Evolutionary conservation across 1,139 yeast species (phyloP).

Genomic region (Kodamaea sp.): DNA sequence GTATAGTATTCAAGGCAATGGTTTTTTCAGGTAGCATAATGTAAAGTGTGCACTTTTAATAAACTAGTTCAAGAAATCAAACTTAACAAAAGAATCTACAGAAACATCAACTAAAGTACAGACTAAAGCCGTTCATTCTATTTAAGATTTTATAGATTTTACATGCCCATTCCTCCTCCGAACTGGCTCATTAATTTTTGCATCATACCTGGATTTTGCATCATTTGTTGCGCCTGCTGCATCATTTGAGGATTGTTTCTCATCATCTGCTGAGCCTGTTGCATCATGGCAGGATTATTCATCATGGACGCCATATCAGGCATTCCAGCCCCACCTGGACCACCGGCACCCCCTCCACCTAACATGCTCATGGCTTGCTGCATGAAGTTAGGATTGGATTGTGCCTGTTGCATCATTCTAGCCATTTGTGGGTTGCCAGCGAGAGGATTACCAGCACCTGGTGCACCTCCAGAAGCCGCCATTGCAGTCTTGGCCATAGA

Average conservation of each 20-base stretch:
- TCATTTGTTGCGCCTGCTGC: slow-evolving; percentile 58
- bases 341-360: slow-evolving; percentile 46
- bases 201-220: slow-evolving; percentile 61
- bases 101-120: too few relatives aligned
- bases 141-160: too few relatives aligned
- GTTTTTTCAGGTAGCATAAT: too few relatives aligned
- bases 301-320: slow-evolving; percentile 36
- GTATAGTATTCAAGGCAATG: neutral
- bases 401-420: slow-evolving; percentile 43
- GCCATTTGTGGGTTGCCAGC: slow-evolving; percentile 20
- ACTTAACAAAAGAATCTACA: too few relatives aligned
- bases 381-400: slow-evolving; percentile 54
- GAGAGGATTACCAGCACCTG: slow-evolving; percentile 20
- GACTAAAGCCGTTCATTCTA: too few relatives aligned
- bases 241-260: slow-evolving; percentile 73
- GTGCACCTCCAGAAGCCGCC: slow-evolving; percentile 43
- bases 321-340: slow-evolving; percentile 37
- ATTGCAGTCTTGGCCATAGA: slow-evolving; percentile 81
- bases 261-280: slow-evolving; percentile 56
- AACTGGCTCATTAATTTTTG: slow-evolving; percentile 80
- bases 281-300: slow-evolving; percentile 40
- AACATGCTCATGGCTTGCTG: slow-evolving; percentile 43
- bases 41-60: too few relatives aligned
- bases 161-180: slow-evolving; percentile 45
- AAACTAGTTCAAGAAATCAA: too few relatives aligned